Conservation (phyloP, 1,284 basidiomycete genomes). For the Moesziomyces sp. region DNA sequence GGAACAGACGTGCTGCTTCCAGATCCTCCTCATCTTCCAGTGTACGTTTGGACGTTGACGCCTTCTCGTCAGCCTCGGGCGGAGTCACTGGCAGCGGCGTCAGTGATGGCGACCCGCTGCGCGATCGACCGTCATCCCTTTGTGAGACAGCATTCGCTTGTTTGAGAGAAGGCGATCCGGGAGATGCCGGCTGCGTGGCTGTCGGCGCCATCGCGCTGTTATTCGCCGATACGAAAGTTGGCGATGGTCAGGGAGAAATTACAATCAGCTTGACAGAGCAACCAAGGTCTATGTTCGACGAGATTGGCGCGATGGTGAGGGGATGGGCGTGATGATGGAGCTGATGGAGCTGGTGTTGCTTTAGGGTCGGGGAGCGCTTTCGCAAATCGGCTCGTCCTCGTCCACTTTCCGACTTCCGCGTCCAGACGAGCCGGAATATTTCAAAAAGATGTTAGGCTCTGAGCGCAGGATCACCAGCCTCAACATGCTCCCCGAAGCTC, state of each 20-base stretch:
- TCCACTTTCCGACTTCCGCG: slow-evolving; percentile 8
- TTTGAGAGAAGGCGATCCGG: slow-evolving; percentile 14
- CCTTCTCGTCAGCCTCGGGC: neutral
- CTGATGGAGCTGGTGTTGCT: too few species aligned
- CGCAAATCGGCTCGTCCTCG: slow-evolving; percentile 11
- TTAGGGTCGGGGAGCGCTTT: neutral
- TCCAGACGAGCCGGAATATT: too few species aligned
- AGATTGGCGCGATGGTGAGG: neutral
- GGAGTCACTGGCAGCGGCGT: slow-evolving; percentile 15
- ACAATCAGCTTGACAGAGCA: too few species aligned
- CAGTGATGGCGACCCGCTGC: slow-evolving; percentile 1
- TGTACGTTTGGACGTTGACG: slow-evolving; percentile 37
- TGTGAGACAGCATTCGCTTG: too few species aligned
- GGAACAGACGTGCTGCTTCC: slow-evolving; percentile 10
- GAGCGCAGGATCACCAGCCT: too few species aligned
- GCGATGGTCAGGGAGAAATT: too few species aligned
- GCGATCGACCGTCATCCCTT: neutral
- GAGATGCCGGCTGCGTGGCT: slow-evolving; percentile 8
- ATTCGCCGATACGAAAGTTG: too few species aligned
- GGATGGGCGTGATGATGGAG: neutral
- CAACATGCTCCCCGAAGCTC: too few species aligned
- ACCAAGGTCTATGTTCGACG: too few species aligned
- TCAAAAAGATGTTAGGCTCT: too few species aligned
- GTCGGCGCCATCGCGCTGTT: slow-evolving; percentile 15
- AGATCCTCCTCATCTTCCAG: slow-evolving; percentile 29